Evolutionary conservation across 306 rosid species (phyloP), one percentile per base, ranked within the genome.

Genomic region (Pterocarpus santalinus): DNA sequence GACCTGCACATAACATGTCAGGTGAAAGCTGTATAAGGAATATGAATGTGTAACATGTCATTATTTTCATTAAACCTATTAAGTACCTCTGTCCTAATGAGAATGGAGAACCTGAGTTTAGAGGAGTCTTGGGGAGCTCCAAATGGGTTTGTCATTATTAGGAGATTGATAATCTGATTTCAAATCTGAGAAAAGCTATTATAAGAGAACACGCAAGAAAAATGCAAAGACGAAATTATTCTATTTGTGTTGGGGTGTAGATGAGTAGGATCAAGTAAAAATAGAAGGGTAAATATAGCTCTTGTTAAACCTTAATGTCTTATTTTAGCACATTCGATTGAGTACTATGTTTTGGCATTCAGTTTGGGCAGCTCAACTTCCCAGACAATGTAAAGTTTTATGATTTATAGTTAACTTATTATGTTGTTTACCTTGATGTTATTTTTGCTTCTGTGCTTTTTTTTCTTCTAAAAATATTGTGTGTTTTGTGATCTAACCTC

Each of bases 401-500:
- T 73, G 60, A 28, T 62, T 69, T 36, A 12, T 68, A n/a, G 51
- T 72, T 72, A 22, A 12, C 28, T 49, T 32, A 8, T 55, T 63
- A 11, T 76, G 61, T 63, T 46, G n/a, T 84, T 30, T 78, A 5
- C 11, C 38, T n/a, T 69, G 15, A 28, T 57, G 17, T 63, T 43
- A 39, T 38, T 17, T 63, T 41, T 61, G 28, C 53, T 49, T 86
- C 75, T 2, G 14, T 80, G 53, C 28, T 17, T 71, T 72, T 51
- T 76, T 53, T 8, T 4, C 61, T 55, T 55, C 17, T 55, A 38
- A 65, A 51, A 63, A 51, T 65, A 44, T 6, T 61, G 58, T 49
- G 84, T 46, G 16, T 10, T 56, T 81, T 72, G 51, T 76, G 46
- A 85, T 73, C 83, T 89, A 73, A 91, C 80, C 15, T 74, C 72